Base-by-base conservation (phyloP, 2,329 filamentous ascomycete genomes). In the Hysterium pulicare region DNA sequence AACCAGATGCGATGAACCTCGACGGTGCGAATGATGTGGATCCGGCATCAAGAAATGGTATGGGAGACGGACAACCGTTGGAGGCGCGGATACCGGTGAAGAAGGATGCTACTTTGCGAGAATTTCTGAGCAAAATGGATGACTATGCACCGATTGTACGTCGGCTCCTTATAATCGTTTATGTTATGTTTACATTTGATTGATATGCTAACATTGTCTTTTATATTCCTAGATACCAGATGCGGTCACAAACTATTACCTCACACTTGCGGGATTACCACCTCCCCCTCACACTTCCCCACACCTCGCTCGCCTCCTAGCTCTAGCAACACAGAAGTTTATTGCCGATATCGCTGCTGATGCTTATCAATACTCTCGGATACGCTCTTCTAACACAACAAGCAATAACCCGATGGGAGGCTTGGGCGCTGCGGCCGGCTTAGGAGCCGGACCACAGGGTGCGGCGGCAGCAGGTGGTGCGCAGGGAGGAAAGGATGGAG, bases 301-400 rank as follows among this genome's bases (percentile, higher is more conserved):
- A 16, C 88, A 90, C 45, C 86, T 98, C 21, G 89, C 91, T 17
- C 89, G 91, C 36, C 85, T 98, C 3, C 85, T 98, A 33, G 91
- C 93, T 2, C 86, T 98, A 7, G 93, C 93, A n/a, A 95, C 93
- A 0, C 93, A 98, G 64, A 98, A 98, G 66, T 98, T 98, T 75
- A 87, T 98, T 58, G 90, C 93, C 45, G 93, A 98, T 67, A 89
- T 98, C 52, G 93, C 93, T 2, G 90, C 93, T 44, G 93, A 98
- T 67, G 90, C 93, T 2, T 98, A 98, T 68, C 93, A 98, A 70
- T 97, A 96, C 76, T 90, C 86, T 47, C 88, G 91, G 40, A 97
- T 98, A 60, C 85, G 93, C 31, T 87, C 88, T n/a, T 91, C 87
- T 17, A 94, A 93, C 62, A 90, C 85, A 45, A 90, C 87, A 50